Conservation (phyloP, 2,329 filamentous ascomycete genomes). For the Pezizomycotina sp. region DNA sequence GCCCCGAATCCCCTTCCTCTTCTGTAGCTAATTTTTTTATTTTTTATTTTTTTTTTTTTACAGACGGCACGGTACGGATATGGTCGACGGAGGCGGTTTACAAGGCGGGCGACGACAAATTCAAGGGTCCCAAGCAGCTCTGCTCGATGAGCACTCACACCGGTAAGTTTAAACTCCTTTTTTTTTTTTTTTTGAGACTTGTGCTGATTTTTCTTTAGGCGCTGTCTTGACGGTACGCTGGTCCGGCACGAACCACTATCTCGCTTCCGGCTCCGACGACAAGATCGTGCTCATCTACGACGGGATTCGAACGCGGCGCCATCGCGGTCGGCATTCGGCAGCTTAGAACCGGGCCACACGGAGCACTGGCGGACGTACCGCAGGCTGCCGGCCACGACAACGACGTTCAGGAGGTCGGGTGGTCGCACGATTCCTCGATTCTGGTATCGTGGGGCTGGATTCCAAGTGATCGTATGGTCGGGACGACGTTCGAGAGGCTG, state of each 20-base stretch:
- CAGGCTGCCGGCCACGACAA: constrained; percentile 94
- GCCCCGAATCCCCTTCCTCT: constrained; percentile 3
- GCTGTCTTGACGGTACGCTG: constrained; percentile 60
- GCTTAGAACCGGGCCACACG: constrained; percentile 76
- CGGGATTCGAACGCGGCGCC: constrained; percentile 44
- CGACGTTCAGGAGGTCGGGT: constrained; percentile 92
- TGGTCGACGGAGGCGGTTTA: constrained; percentile 95
- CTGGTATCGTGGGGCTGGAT: constrained; percentile 95
- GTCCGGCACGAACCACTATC: constrained; percentile 83
- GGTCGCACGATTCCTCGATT: constrained; percentile 91
- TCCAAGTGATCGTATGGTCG: too few species aligned
- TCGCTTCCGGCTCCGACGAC: constrained; percentile 93
- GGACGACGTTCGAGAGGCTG: constrained; percentile 92
- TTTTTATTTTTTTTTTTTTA: constrained; percentile 20
- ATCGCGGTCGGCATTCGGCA: constrained; percentile 51
- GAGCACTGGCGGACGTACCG: constrained; percentile 97
- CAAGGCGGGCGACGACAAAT: constrained; percentile 55
- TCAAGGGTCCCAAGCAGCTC: constrained; percentile 72
- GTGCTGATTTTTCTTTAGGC: constrained; percentile 5
- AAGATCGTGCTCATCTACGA: constrained; percentile 97
- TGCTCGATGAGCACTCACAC: constrained; percentile 98
- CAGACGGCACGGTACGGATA: constrained; percentile 88
- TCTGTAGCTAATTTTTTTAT: constrained; percentile 2
- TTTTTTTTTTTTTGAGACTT: background rate
- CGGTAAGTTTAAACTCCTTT: constrained; percentile 61